Base-by-base conservation (phyloP, 306 rosid species). In the Hippophae rhamnoides region DNA sequence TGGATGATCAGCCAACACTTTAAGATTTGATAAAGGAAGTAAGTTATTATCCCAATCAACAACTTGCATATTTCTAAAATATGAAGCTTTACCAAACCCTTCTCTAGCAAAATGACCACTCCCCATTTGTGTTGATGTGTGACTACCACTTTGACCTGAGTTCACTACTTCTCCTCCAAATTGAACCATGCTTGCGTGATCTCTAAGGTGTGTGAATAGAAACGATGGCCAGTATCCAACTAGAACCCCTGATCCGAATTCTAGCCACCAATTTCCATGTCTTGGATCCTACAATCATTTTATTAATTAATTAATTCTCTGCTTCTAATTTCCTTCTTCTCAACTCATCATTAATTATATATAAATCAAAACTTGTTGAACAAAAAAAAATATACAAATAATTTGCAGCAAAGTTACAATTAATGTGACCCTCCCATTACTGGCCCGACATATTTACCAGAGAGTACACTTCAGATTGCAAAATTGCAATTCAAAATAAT, bases 201-300 rank as follows among this genome's bases (percentile, higher is more conserved):
- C 68, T 43, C 74, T 78, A 27, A 90, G 74, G 69, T 87, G 98
- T 1, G 87, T 87, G 71, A 90, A 90, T 58, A 90, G 56, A 45
- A 90, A 79, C 3, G 98, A 78, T 8, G 98, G 98, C 98, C 98
- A 90, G 14, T 90, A 90, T 52, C 98, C 96, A 2, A 90, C 92
- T 44, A 87, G 60, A 7, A 83, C 69, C 0, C 92, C 95, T 0
- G 89, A 77, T 54, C 94, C 96, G 44, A 87, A 87, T 54, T 89
- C 87, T 44, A 90, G 84, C 98, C 98, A 90, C 98, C 98, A 90
- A 25, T 90, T 79, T 9, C 98, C 98, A 58, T 90, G 98, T 69
- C 87, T 87, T 1, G 98, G 96, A 79, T 90, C 98, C 96, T 90
- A 44, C 58, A 59, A 31, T 18, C 18, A 13, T 11, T 7, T 52